Base-by-base conservation (phyloP, 1,284 basidiomycete species). In the Rhodotorula sp. region DNA sequence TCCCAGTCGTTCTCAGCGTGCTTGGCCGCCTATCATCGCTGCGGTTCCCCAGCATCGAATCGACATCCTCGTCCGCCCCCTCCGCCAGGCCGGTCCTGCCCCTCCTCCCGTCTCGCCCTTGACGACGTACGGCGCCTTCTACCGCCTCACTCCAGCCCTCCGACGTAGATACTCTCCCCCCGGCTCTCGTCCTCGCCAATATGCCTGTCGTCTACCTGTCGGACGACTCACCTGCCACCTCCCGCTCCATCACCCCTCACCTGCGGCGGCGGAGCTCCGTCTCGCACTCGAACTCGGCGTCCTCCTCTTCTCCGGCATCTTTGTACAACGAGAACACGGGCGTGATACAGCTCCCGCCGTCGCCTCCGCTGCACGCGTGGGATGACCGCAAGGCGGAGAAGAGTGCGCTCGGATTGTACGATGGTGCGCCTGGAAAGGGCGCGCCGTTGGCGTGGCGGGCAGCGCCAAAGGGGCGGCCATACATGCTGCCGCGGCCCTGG, bases 271-370 rank as follows among this genome's bases (percentile, higher is more conserved):
- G 75, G 13, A 70, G 68, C 55, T 72, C 72, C 22, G 46, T 68
- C 39, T 65, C 67, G 12, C 53, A 50, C 27, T 67, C 68, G 25
- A 64, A 56, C 29, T n/a, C 50, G 21, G 41, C 55, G 15, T 51
- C 65, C 29, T 36, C 64, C 56, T 8, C 55, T 54, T 37, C 67
- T 64, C 48, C 69, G 44, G 10, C 53, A 36, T n/a, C 39, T 3
- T 39, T 41, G 58, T 76, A 76, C 69, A 63, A 76, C 48, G 72
- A 70, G 3, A 36, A 27, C 5, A 74, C 72, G 8, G 75, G 75
- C 59, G 70, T 74, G 37, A 74, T 76, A 53, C 51, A 66, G 10
- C 60, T 74, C 7, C 75, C 75, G 6, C 64, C 73, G 1, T 71
- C 71, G 32, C 73, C 75, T 19, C 73, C 75, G 0, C 50, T 76